Base-by-base conservation (phyloP, 345 rosid genomes). In the Salix caprea region DNA sequence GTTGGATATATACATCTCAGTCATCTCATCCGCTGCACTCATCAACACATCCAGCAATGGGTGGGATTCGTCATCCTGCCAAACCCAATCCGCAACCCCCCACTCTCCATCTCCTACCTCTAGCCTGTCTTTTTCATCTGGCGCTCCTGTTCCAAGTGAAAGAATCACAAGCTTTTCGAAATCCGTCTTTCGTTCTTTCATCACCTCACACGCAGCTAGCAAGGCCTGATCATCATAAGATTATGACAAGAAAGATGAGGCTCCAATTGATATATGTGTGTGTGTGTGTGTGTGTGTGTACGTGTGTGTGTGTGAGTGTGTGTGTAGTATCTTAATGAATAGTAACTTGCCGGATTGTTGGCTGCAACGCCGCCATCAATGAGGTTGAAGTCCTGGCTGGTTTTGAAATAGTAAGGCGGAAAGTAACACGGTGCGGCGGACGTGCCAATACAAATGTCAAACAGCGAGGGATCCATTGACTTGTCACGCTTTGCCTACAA, bases 311-410 rank as follows among this genome's bases (percentile, higher is more conserved):
- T 1, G 1, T 26, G 28, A 1, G 28, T 26, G 28, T 26, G 28
- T 26, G 28, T 26, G 28, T 28, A 6, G 23, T 39, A 40, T 40
- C 11, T 40, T 40, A 40, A 40, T 40, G 44, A 40, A 40, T 40
- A 40, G 44, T 50, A 50, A 50, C 56, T 50, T 5, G 18, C 56
- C 16, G 56, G 56, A 16, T 50, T 50, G 21, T 50, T 50, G 2
- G 56, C 79, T 69, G 79, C 79, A 16, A 80, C 73, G 48, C 76
- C 76, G 66, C 76, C 83, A 34, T 75, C 79, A 2, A 76, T 32
- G 50, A 80, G 68, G 76, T 76, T 75, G 64, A 65, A 80, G 11
- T 75, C 74, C 15, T 34, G 23, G 28, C 16, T 37, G 44, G 60
- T 75, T 65, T 80, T n/a, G n/a, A 75, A 80, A 58, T 40, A 13